These are phyloP conservation scores for Saccharomyces hybrid DNA, from an alignment of 1,139 yeast species.

Conservation along the genomic window DNA sequence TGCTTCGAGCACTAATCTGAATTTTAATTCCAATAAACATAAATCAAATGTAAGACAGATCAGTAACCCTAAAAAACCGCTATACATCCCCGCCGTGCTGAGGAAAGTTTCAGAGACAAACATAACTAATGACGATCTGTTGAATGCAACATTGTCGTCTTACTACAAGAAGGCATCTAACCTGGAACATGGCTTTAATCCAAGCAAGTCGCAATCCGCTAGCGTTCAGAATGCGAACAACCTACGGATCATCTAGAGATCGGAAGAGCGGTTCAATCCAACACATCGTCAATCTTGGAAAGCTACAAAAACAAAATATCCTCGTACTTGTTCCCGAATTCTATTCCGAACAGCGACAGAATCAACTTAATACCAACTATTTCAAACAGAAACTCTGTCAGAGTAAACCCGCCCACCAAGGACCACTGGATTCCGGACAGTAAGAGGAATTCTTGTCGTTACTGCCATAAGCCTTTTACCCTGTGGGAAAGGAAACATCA, in stretches of 20 bases:
- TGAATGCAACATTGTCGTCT: slow-evolving; percentile 6
- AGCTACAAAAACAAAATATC: slow-evolving; percentile 4
- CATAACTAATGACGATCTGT: slow-evolving; percentile 33
- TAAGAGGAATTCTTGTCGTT: slow-evolving; percentile 53
- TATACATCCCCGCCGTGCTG: slow-evolving; percentile 85
- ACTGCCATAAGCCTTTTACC: slow-evolving; percentile 59
- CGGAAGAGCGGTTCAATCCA: too few species aligned
- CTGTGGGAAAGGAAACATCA: slow-evolving; percentile 86
- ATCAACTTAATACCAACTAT: slow-evolving; percentile 3
- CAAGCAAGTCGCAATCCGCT: not conserved
- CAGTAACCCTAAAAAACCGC: slow-evolving; percentile 69
- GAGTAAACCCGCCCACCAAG: slow-evolving; percentile 42
- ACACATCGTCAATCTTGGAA: slow-evolving; percentile 5
- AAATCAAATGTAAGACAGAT: slow-evolving; percentile 41
- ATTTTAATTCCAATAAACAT: slow-evolving; percentile 7
- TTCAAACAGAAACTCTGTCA: not conserved
- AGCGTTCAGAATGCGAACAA: not conserved
- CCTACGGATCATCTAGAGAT: not conserved
- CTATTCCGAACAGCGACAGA: slow-evolving; percentile 1
- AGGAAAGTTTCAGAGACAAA: slow-evolving; percentile 44
- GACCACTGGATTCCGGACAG: slow-evolving; percentile 78
- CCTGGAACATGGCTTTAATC: not conserved
- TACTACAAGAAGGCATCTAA: not conserved
- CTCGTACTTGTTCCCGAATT: slow-evolving; percentile 4
- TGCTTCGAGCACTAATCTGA: not conserved